Base-by-base conservation (phyloP, 2,329 filamentous ascomycete genomes). In the Clonostachys chloroleuca region DNA sequence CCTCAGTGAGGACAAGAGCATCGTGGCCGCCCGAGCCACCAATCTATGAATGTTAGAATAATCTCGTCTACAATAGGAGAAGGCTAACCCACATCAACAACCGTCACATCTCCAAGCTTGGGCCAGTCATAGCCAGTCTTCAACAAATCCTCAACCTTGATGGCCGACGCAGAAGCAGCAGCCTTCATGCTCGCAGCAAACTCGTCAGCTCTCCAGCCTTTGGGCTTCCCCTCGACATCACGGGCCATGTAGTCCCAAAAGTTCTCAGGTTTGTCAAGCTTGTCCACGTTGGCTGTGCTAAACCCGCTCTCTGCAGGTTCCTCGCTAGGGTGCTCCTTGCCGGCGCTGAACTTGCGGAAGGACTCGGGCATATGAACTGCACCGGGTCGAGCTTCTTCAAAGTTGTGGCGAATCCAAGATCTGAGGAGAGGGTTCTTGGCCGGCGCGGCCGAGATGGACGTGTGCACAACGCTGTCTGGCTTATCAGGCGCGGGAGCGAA, bases 11-110 rank as follows among this genome's bases (percentile, higher is more conserved):
- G 6, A 65, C 58, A 20, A 69, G 57, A 16, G 59, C 58, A 45
- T 66, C 65, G 48, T 67, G 63, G 12, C 69, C 70, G 13, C 58
- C 62, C 6, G 68, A 71, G 24, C 69, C 68, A 5, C 69, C 68
- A 24, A 72, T 30, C 24, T 30, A 9, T 30, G 40, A 20, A 30
- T 30, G 24, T 30, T 30, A 10, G 24, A 8, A 30, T 30, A 9
- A 30, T 30, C 8, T 30, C 24, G 10, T 30, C 8, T 9, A 3
- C 9, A 30, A 9, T 9, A 3, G 24, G 24, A 30, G 24, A 9
- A 10, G 9, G 10, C 9, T 30, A 4, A 30, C 24, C 10, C 24
- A 30, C 24, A 30, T 30, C 24, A 30, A 30, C 24, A 30, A 30
- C 24, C 24, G 24, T 10, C 24, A 30, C 24, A 9, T 30, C 24